Conservation (phyloP, 345 rosid species). For the Moricandia arvensis region DNA sequence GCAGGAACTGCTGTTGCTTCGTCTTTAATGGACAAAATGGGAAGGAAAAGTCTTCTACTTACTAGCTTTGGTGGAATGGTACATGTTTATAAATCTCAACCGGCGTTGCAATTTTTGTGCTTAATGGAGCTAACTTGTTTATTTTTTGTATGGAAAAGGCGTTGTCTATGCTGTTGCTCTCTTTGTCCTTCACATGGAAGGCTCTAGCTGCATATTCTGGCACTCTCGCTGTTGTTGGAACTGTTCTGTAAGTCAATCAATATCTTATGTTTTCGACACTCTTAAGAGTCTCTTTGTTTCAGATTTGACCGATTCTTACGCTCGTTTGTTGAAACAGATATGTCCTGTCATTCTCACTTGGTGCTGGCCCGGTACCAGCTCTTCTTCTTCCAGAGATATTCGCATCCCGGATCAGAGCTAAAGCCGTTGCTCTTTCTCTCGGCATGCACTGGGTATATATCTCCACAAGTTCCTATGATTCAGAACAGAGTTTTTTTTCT, state of each 20-base stretch:
- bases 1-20: constrained; percentile 95
- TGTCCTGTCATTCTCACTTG: constrained; percentile 93
- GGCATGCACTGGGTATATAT: constrained; percentile 95
- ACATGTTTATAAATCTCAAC: constrained; percentile 13
- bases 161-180: constrained; percentile 87
- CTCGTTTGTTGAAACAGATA: constrained; percentile 50
- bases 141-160: constrained; percentile 48
- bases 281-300: background rate
- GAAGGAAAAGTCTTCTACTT: constrained; percentile 88
- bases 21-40: constrained; percentile 95
- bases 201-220: constrained; percentile 92
- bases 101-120: background rate
- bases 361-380: constrained; percentile 99
- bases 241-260: constrained; percentile 80
- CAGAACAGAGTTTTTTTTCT: background rate
- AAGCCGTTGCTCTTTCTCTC: constrained; percentile 88
- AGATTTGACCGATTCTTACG: background rate
- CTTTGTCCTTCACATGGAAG: constrained; percentile 92
- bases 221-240: constrained; percentile 85
- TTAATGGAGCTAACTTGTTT: background rate
- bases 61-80: constrained; percentile 97
- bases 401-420: constrained; percentile 94
- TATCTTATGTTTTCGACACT: background rate
- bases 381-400: constrained; percentile 97
- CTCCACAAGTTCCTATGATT: background rate